Evolutionary conservation across 306 rosid species (phyloP), one percentile per base, ranked within the genome.

Genomic region (Sindora glabra): DNA sequence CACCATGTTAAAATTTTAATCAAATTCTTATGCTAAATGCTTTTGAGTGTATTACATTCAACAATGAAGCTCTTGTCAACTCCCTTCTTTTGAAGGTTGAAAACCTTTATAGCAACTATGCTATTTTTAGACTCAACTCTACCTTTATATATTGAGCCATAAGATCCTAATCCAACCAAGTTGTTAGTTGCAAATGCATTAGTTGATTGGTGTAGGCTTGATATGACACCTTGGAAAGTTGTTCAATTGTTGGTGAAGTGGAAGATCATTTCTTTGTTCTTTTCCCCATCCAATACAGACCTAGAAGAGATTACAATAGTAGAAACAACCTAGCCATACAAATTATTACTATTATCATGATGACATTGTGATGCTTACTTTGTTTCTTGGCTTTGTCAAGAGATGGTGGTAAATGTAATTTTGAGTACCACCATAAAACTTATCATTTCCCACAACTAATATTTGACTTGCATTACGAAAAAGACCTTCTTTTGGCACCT

Each of bases 91-190:
- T 69, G 33, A 4, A 69, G 34, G 63, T 60, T 54, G 22, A 69
- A 37, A 11, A 69, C 74, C 56, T 69, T 69, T 10, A 69, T 48
- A 27, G 68, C 63, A 9, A 60, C 42, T 12, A 3, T n/a, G 0
- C 10, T 4, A 18, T 47, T 12, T 11, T 60, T 48, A 15, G 13
- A 16, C 32, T 11, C 30, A 39, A 60, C 10, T 5, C 33, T 56
- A 10, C 56, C 68, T 30, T 59, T 50, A 10, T 50, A 69, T 16
- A 59, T 62, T 17, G 37, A 40, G 37, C 74, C 62, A 22, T 46
- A 58, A 11, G 50, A 39, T 32, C 74, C 68, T 29, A 27, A 52
- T 17, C 56, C 68, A 15, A 59, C 50, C 25, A 59, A 41, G 22
- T 59, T 69, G 29, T 17, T 30, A 2, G 6, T 7, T 5, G 45